Base-by-base conservation (phyloP, 805 yeast genomes). In the Phaffomyces opuntiae region DNA sequence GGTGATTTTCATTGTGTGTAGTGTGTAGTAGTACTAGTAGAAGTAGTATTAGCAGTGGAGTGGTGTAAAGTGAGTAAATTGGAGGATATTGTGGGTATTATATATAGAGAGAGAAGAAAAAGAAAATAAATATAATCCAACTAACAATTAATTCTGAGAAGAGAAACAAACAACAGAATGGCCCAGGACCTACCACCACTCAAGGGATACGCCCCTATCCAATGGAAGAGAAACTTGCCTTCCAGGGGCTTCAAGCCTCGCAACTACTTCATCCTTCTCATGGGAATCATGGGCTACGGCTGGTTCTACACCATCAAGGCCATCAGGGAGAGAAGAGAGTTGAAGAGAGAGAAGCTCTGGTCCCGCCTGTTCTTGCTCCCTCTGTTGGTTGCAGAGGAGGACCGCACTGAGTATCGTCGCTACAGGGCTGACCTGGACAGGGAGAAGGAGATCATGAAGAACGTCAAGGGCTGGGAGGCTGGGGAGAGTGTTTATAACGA, bases 221-320 rank as follows among this genome's bases (percentile, higher is more conserved):
- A 87, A 69, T 87, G 95, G 95, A 83, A 83, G 68, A 78, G 95
- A 63, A 83, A 87, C 64, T 67, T 87, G 41, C 96, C 96, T 24
- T 69, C 91, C 3, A 73, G 96, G 54, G 96, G 96, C 3, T 87
- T 87, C 69, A 72, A 91, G 47, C 93, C 95, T 14, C 68, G 78
- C 38, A 71, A 85, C 38, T 87, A 83, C 69, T 73, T 87, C 49
- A 78, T 77, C 60, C 77, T 82, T 34, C 63, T 86, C 49, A 69
- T 78, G 36, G 85, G 78, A 9, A 59, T 82, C 61, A 75, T 86
- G 62, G 72, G 79, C 4, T 83, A 80, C 60, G 95, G 95, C 11
- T 83, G 83, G 69, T 83, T 82, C 65, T 70, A 74, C 54, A 71
- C 78, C 47, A 73, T 75, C 55, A 69, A 74, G 49, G 89, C 88